phyloP scores from a whole-genome alignment of 805 yeast species.

The Peterozyma xylosa region DNA sequence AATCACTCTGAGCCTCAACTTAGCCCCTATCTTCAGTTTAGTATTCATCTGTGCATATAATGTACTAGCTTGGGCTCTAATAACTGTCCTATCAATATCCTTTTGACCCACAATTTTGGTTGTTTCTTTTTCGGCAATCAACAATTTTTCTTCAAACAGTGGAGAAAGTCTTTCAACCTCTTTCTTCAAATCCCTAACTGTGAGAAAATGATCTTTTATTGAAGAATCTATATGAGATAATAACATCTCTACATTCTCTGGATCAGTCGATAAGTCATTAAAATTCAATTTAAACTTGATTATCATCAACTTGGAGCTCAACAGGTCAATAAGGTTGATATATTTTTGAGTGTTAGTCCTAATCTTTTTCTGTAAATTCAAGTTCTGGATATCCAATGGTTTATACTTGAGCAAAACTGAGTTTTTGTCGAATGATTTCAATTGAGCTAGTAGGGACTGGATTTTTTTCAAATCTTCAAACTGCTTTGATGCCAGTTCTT shows the following conservation, averaged over 20 bases:
- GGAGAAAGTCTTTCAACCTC: conserved; percentile 5
- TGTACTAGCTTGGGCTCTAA: not conserved
- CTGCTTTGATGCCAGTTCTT: not conserved
- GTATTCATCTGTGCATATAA: not conserved
- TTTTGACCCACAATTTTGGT: not conserved
- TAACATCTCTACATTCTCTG: conserved; percentile 18
- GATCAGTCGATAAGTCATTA: conserved; percentile 18
- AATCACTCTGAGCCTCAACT: conserved; percentile 1
- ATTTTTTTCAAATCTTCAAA: not conserved
- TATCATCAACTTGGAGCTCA: conserved; percentile 18
- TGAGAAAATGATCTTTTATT: conserved; percentile 12
- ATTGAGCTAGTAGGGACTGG: not conserved
- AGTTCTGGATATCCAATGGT: conserved; percentile 15
- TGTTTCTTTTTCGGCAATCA: not conserved
- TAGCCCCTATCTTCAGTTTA: conserved; percentile 3
- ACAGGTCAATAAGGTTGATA: conserved; percentile 10
- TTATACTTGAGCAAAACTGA: conserved; percentile 3
- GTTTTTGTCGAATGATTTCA: not conserved
- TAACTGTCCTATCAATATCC: not conserved
- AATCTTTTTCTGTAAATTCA: conserved; percentile 11
- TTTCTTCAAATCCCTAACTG: conserved; percentile 11
- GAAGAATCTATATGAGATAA: conserved; percentile 19
- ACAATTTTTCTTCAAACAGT: not conserved
- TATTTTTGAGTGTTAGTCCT: conserved; percentile 8
- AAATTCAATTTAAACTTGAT: conserved; percentile 21